Conservation (phyloP, 1,284 basidiomycete species). For the Thelephora terrestris region DNA sequence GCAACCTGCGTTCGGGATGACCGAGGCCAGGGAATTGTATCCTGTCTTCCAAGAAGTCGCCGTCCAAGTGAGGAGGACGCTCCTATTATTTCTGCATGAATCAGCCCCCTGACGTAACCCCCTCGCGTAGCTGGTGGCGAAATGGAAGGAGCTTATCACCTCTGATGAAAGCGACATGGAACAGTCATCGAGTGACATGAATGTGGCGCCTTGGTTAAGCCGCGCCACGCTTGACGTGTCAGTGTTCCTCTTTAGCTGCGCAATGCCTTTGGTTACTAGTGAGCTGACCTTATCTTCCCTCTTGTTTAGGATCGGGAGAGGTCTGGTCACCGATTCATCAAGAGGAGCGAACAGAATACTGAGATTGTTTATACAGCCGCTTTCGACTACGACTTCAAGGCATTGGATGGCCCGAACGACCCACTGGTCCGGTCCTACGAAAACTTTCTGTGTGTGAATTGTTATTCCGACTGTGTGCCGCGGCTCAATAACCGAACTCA, state of each 20-base stretch:
- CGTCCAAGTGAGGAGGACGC: conserved; percentile 26
- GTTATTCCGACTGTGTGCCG: neutral
- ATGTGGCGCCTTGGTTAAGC: conserved; percentile 25
- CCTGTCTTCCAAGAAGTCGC: conserved; percentile 39
- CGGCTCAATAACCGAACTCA: conserved; percentile 1
- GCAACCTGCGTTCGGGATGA: conserved; percentile 32
- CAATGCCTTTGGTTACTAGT: conserved; percentile 20
- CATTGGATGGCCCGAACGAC: conserved; percentile 17
- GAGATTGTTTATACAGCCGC: conserved; percentile 15
- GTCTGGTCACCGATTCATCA: neutral
- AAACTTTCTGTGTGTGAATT: conserved; percentile 20
- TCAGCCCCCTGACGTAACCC: neutral
- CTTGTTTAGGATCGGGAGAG: neutral
- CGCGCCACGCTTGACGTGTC: conserved; percentile 21
- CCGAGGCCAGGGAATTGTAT: conserved; percentile 38
- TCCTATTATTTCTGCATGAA: conserved; percentile 9
- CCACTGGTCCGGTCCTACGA: conserved; percentile 21
- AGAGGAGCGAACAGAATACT: conserved; percentile 15
- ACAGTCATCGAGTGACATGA: conserved; percentile 22
- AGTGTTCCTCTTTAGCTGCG: conserved; percentile 26
- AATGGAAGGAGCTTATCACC: conserved; percentile 35
- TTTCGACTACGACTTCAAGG: conserved; percentile 25
- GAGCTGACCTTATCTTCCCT: neutral
- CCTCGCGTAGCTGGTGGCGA: conserved; percentile 28
- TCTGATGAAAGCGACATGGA: conserved; percentile 14